These are phyloP conservation scores for Seiridium unicorne DNA, from an alignment of 2,329 filamentous ascomycete species.

Conservation along the genomic window DNA sequence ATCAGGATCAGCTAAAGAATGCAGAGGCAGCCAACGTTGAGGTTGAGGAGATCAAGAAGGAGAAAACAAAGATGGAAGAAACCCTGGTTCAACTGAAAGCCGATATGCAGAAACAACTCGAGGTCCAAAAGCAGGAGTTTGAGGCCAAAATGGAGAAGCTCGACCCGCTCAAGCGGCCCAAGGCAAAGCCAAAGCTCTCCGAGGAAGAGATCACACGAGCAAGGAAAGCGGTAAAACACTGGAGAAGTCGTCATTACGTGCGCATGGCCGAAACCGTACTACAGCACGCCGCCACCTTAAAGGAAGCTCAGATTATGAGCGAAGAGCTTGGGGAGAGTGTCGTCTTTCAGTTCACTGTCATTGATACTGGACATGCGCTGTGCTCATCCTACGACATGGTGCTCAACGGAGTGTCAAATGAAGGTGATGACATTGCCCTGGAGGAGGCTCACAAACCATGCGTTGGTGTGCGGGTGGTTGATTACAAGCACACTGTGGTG, in stretches of 20 bases:
- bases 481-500: constrained; percentile 82
- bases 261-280: constrained; percentile 91
- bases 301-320: constrained; percentile 97
- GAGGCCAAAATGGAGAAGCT: constrained; percentile 81
- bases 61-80: constrained; percentile 82
- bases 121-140: constrained; percentile 79
- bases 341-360: constrained; percentile 90
- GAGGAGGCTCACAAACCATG: constrained; percentile 85
- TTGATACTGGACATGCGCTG: constrained; percentile 83
- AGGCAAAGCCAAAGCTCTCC: constrained; percentile 63
- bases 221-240: constrained; percentile 65
- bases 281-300: constrained; percentile 82
- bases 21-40: constrained; percentile 75
- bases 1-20: constrained; percentile 71
- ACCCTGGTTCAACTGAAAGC: constrained; percentile 74
- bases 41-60: constrained; percentile 77
- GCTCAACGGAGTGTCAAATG: constrained; percentile 81
- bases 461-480: constrained; percentile 84
- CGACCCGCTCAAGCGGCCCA: constrained; percentile 60
- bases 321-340: constrained; percentile 92
- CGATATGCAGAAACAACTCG: constrained; percentile 85
- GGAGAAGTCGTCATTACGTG: constrained; percentile 84
- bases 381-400: constrained; percentile 97
- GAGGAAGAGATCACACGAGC: constrained; percentile 72
- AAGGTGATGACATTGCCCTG: constrained; percentile 79